Conservation (phyloP, 257 asterid genomes). For the Fraxinus quadrangulata region DNA sequence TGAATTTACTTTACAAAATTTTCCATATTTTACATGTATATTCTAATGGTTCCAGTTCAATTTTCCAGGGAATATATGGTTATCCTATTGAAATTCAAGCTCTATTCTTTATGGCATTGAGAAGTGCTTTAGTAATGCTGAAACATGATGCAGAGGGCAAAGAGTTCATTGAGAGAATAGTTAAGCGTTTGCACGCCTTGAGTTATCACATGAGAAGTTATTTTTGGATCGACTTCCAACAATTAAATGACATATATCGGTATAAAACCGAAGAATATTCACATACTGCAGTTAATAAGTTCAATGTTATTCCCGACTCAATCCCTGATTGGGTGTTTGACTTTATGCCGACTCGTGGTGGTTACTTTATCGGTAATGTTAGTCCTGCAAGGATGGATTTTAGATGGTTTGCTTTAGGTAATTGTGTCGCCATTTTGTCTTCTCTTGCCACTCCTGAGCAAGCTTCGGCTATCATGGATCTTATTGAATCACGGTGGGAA, state of each 20-base stretch:
- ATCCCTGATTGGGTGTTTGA: constrained; percentile 81
- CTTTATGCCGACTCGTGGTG: constrained; percentile 73
- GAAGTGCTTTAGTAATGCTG: constrained; percentile 60
- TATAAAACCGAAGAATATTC: constrained; percentile 79
- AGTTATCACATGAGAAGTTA: constrained; percentile 77
- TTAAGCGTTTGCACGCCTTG: constrained; percentile 71
- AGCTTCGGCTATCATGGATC: constrained; percentile 80
- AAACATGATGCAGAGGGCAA: constrained; percentile 67
- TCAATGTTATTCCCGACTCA: constrained; percentile 75
- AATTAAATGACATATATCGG: constrained; percentile 68
- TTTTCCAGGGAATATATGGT: constrained; percentile 71
- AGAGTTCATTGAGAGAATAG: constrained; percentile 66
- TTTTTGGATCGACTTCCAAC: constrained; percentile 81
- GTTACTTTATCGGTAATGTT: constrained; percentile 73
- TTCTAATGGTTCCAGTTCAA: constrained; percentile 4
- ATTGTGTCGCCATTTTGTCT: constrained; percentile 66
- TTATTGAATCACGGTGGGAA: constrained; percentile 76
- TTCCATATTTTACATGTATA: constrained; percentile 14
- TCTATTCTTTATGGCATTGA: constrained; percentile 75
- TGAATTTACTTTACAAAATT: background rate
- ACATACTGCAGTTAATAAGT: constrained; percentile 78
- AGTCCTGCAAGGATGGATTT: constrained; percentile 86
- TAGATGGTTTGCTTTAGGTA: constrained; percentile 76
- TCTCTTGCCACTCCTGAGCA: constrained; percentile 74
- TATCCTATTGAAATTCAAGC: constrained; percentile 84